phyloP scores from a whole-genome alignment of 768 basidiomycete species.

The Punctularia strigosozonata region DNA sequence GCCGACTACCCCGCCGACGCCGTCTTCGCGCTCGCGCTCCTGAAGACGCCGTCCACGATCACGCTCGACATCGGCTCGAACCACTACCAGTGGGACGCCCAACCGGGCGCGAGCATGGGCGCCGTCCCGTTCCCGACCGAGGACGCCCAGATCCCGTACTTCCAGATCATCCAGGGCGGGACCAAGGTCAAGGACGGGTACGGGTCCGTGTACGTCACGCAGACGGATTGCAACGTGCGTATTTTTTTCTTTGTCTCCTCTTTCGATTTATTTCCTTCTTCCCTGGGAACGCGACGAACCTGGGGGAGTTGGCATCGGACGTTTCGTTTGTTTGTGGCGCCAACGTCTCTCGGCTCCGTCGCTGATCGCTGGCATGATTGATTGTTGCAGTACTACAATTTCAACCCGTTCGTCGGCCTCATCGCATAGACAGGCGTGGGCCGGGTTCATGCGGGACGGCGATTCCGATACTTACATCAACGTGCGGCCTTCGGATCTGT shows the following conservation, averaged over 20 bases:
- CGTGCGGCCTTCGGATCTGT: no score
- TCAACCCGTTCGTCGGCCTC: background rate
- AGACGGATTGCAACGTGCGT: no score
- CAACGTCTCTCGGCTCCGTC: no score
- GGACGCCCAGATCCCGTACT: slow-evolving; percentile 15
- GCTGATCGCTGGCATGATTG: no score
- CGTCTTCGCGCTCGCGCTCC: slow-evolving; percentile 26
- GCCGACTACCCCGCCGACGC: slow-evolving; percentile 21
- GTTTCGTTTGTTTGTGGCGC: no score
- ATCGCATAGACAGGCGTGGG: background rate
- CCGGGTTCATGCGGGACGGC: no score
- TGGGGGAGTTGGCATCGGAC: no score
- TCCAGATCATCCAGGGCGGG: slow-evolving; percentile 15
- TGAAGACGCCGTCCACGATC: slow-evolving; percentile 19
- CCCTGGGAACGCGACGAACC: no score
- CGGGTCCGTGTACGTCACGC: slow-evolving; percentile 12
- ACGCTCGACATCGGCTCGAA: slow-evolving; percentile 19
- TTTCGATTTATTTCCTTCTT: no score
- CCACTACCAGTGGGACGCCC: slow-evolving; percentile 9
- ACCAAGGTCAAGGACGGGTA: slow-evolving; percentile 4
- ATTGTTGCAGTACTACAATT: background rate
- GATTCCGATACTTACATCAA: no score
- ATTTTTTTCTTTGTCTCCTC: no score
- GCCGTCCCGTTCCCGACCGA: slow-evolving; percentile 15
- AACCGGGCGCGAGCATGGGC: slow-evolving; percentile 12